Conservation (phyloP, 169 alveolate species). For the Eimeria tenella region DNA sequence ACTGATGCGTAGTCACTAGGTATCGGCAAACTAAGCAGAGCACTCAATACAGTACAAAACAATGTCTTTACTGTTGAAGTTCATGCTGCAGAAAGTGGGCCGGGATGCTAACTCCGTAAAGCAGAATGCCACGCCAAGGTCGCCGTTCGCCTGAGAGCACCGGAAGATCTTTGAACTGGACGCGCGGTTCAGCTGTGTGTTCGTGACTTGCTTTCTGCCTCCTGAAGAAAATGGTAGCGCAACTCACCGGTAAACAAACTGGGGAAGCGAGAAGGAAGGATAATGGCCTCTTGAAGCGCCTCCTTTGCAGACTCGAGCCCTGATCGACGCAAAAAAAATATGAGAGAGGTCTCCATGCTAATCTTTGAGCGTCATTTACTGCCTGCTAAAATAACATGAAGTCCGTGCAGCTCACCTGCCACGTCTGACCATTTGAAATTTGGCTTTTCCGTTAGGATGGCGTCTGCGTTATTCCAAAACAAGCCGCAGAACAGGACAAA, state of each 20-base stretch:
- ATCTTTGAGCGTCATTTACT: not conserved
- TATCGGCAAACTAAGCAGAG: too few species aligned
- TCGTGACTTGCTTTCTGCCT: not conserved
- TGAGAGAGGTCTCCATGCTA: not conserved
- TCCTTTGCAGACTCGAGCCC: conserved; percentile 93
- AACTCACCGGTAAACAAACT: conserved; percentile 91
- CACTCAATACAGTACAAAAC: too few species aligned
- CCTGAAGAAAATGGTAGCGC: not conserved
- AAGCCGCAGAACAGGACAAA: not conserved
- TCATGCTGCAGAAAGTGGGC: not conserved
- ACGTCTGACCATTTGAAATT: conserved; percentile 94
- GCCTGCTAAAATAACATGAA: not conserved
- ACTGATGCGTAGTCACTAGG: not conserved
- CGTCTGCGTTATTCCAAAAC: conserved; percentile 64
- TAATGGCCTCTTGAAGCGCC: conserved; percentile 94
- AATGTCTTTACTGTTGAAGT: not conserved
- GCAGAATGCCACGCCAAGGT: conserved; percentile 85
- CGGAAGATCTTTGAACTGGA: not conserved
- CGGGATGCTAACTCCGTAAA: conserved; percentile 80
- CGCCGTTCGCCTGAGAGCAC: conserved; percentile 78
- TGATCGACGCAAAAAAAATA: conserved; percentile 24
- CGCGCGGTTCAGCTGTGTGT: not conserved
- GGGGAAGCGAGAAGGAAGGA: conserved; percentile 94
- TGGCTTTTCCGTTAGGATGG: conserved; percentile 89
- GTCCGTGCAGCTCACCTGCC: conserved; percentile 84